Conservation (phyloP, 2,329 filamentous ascomycete species). For the Fusarium pseudocircinatum region DNA sequence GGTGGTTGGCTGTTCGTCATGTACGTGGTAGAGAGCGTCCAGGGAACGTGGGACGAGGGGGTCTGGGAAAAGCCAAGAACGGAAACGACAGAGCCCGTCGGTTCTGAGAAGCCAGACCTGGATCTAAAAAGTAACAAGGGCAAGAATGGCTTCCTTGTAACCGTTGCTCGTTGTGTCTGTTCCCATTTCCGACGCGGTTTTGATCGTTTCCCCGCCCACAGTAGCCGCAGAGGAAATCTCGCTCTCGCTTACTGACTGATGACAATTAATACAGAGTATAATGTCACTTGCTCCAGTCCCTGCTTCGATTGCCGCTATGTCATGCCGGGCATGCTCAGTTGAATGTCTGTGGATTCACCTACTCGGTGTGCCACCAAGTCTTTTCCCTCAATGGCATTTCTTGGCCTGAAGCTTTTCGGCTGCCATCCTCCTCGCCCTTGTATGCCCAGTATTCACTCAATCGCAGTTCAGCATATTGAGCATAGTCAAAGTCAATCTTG, state of each 20-base stretch:
- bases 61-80: conserved; percentile 6
- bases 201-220: conserved; percentile 6
- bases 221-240: conserved; percentile 7
- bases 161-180: conserved; percentile 20
- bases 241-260: conserved; percentile 12
- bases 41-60: not conserved
- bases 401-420: conserved; percentile 59
- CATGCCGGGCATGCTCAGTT: not conserved
- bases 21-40: not conserved
- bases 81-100: conserved; percentile 17
- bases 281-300: conserved; percentile 16
- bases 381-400: conserved; percentile 79
- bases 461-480: conserved; percentile 85
- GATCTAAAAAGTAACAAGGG: conserved; percentile 13
- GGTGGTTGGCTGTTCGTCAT: not conserved
- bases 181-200: conserved; percentile 17
- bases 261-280: conserved; percentile 1
- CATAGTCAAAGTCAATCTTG: conserved; percentile 97
- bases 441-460: conserved; percentile 94
- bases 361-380: conserved; percentile 70
- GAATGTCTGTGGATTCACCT: not conserved
- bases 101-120: conserved; percentile 22
- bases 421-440: conserved; percentile 78
- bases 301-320: conserved; percentile 1
- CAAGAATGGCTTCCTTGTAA: conserved; percentile 21